Evolutionary conservation across 164 flowering plant genomes (phyloP), one percentile per base, ranked within the genome.

Genomic region (Echeveria elegans): DNA sequence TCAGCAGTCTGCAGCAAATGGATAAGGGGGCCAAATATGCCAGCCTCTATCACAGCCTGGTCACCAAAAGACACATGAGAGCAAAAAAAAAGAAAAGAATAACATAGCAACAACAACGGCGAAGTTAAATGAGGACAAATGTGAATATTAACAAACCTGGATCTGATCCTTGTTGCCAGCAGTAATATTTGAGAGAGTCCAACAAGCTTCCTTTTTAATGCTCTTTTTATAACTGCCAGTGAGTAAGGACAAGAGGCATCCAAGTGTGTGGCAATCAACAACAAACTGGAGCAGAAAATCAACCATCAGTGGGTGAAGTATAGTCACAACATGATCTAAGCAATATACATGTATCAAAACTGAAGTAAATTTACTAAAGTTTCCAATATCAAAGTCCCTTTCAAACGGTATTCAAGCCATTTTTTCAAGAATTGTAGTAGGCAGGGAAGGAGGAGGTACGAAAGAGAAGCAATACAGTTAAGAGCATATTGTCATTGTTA

Each of bases 161-260:
- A 71, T 71, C 65, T 71, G 73, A 19, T 66, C 65, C 48, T 53
- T 70, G 59, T 65, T 71, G 21, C 73, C 73, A 59, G 73, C 73
- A 53, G 73, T 71, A 12, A 71, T 71, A 32, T 71, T 71, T 66
- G 73, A 71, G 38, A 71, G 66, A 28, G 73, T 66, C 73, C 73
- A 71, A 31, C 73, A 71, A 12, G 73, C 73, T 71, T 71, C 73
- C 48, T 71, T 71, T 56, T 71, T 71, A 29, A 71, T 71, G 65
- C 72, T 48, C 28, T 66, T 66, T 43, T 66, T 66, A 50, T 66
- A 58, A 32, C 48, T 66, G n/a, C 53, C 53, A 29, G 61, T 50
- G n/a, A 66, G 60, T 2, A 66, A 21, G 40, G 31, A 26, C 61
- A 66, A 34, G n/a, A 66, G 69, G 61, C 69, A 50, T 28, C 60